Percentiles rank a stretch among this genome's conserved stretches.
These are phyloP conservation scores for Hemerocallis citrina DNA, from an alignment of 106 monocot species.

Conservation along the genomic window DNA sequence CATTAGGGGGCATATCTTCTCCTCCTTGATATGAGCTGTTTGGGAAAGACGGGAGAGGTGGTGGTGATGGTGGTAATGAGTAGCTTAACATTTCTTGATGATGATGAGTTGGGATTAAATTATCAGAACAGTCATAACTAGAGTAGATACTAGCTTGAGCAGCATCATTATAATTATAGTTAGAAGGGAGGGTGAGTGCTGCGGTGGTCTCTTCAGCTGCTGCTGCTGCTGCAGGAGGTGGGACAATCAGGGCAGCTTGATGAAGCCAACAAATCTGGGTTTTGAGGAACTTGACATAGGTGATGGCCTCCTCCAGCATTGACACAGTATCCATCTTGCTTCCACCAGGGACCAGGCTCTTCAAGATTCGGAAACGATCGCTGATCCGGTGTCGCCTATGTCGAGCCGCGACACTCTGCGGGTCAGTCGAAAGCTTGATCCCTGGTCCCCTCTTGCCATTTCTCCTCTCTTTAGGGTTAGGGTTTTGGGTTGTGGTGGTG, in stretches of 20 bases:
- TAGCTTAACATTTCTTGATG: background rate
- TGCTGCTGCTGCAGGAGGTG: background rate
- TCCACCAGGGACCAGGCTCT: constrained; percentile 75
- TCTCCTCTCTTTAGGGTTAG: background rate
- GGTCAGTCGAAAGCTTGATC: constrained; percentile 74
- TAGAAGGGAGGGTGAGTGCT: background rate
- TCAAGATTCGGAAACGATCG: constrained; percentile 56
- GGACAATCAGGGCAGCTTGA: constrained; percentile 23
- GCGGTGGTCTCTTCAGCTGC: background rate
- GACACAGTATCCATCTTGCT: constrained; percentile 91
- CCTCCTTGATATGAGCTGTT: constrained; percentile 4
- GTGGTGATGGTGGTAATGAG: background rate
- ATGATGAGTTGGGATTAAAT: background rate
- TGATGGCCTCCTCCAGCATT: constrained; percentile 83
- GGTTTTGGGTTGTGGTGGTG: background rate
- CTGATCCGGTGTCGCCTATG: constrained; percentile 73
- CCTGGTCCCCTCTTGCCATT: constrained; percentile 12
- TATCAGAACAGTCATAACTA: background rate
- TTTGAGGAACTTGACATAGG: constrained; percentile 84
- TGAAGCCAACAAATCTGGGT: constrained; percentile 54
- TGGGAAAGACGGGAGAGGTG: constrained; percentile 12
- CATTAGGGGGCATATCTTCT: background rate
- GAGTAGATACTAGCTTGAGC: background rate
- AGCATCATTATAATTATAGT: background rate
- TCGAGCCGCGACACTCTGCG: constrained; percentile 76